These are phyloP conservation scores for Neurospora sp. DNA, from an alignment of 495 filamentous ascomycete genomes.

Conservation along the genomic window DNA sequence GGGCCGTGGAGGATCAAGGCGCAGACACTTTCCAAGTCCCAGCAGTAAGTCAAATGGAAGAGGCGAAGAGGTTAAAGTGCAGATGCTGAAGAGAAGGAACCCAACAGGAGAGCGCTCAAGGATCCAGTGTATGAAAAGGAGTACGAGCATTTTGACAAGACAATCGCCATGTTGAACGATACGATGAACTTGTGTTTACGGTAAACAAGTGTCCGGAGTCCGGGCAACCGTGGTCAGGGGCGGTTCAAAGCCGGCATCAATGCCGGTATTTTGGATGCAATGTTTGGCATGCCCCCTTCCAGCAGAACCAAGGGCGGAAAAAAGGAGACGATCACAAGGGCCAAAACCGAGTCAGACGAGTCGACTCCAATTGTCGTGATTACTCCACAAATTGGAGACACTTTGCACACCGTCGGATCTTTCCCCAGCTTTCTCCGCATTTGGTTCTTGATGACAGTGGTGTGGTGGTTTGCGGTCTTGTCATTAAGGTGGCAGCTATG, in stretches of 20 bases:
- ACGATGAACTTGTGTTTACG: slow-evolving; percentile 58
- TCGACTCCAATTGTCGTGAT: background rate
- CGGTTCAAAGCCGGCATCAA: background rate
- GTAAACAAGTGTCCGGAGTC: slow-evolving; percentile 30
- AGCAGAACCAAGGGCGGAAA: background rate
- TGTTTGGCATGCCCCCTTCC: background rate
- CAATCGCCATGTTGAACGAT: slow-evolving; percentile 62
- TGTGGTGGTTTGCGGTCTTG: background rate
- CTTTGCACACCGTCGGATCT: background rate
- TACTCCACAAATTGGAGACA: background rate
- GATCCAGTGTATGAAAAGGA: slow-evolving; percentile 14
- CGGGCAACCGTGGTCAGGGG: background rate
- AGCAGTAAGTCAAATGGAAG: slow-evolving; percentile 5
- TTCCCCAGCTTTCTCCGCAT: background rate
- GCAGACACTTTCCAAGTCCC: background rate
- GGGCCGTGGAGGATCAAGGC: slow-evolving; percentile 1
- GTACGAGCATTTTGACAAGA: slow-evolving; percentile 53
- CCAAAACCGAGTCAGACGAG: background rate
- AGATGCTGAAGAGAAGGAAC: background rate
- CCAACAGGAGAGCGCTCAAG: background rate
- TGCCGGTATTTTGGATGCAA: background rate
- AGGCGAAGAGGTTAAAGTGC: background rate
- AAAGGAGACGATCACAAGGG: background rate
- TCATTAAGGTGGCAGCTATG: background rate
- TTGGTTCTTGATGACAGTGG: background rate